Evolutionary conservation across 768 basidiomycete species (phyloP).

Genomic region (Panus rudis): DNA sequence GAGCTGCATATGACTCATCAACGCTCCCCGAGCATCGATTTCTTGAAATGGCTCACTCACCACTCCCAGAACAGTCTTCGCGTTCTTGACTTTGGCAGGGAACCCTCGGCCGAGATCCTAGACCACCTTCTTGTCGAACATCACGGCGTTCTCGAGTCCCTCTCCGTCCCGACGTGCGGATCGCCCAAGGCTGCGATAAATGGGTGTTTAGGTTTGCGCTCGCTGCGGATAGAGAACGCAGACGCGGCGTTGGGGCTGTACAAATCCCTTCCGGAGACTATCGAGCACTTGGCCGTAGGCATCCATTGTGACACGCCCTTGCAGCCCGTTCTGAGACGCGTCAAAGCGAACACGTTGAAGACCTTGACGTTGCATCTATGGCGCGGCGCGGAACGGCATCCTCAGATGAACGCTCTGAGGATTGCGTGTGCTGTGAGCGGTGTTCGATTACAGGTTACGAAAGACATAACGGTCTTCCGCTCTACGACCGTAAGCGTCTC

Average conservation of each 20-base stretch:
- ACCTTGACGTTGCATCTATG: conserved; percentile 49
- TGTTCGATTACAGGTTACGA: conserved; percentile 44
- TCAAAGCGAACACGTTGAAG: conserved; percentile 39
- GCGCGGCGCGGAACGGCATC: conserved; percentile 42
- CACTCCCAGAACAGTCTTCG: conserved; percentile 44
- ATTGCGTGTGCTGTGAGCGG: conserved; percentile 61
- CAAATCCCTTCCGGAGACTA: conserved; percentile 38
- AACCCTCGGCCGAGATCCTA: conserved; percentile 48
- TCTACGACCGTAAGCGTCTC: conserved; percentile 36
- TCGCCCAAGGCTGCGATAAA: conserved; percentile 40
- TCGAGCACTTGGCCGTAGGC: conserved; percentile 56
- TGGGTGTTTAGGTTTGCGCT: conserved; percentile 42
- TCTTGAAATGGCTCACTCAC: conserved; percentile 65
- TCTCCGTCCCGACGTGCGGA: conserved; percentile 50
- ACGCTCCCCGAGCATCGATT: conserved; percentile 50
- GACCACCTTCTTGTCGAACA: conserved; percentile 48
- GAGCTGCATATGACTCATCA: conserved; percentile 63
- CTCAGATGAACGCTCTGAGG: conserved; percentile 46
- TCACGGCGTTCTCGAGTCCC: conserved; percentile 40
- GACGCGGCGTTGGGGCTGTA: conserved; percentile 38
- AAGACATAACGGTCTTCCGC: conserved; percentile 48
- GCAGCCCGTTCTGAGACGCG: conserved; percentile 45
- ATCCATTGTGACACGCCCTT: conserved; percentile 50
- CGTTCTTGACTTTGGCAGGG: conserved; percentile 51
- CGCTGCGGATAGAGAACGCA: conserved; percentile 51